Conservation (phyloP, 1,139 yeast genomes). For the Pichia cactophila region DNA sequence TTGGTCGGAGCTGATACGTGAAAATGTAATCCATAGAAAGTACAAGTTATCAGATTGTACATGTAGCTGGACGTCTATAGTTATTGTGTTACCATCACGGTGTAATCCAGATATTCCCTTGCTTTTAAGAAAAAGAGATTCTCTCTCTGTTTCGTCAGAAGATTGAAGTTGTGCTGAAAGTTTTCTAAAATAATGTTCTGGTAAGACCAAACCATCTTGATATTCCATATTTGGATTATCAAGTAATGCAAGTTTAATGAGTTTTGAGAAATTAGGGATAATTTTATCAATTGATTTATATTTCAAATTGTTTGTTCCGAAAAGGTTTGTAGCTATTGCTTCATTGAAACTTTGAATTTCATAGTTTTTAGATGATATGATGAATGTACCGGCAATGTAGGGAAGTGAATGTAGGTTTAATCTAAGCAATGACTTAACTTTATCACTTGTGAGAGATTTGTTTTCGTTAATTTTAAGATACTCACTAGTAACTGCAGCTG, state of each 20-base stretch:
- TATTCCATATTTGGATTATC: conserved; percentile 35
- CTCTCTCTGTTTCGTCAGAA: conserved; percentile 26
- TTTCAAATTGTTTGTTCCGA: conserved; percentile 56
- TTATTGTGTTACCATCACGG: conserved; percentile 56
- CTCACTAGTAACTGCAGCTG: conserved; percentile 65
- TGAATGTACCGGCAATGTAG: conserved; percentile 79
- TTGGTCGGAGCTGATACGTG: conserved; percentile 32
- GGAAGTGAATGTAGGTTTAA: conserved; percentile 70
- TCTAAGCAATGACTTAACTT: conserved; percentile 31
- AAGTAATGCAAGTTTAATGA: conserved; percentile 43
- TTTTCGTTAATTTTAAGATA: conserved; percentile 36
- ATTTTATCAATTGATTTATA: conserved; percentile 47
- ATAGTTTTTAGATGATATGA: conserved; percentile 45
- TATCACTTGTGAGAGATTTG: conserved; percentile 26
- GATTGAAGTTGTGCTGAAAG: conserved; percentile 29
- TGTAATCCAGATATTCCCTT: conserved; percentile 63
- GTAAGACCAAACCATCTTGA: conserved; percentile 56
- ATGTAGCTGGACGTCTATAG: conserved; percentile 74
- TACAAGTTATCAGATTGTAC: conserved; percentile 53
- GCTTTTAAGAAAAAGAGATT: conserved; percentile 48
- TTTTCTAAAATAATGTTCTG: conserved; percentile 83
- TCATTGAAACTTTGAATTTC: conserved; percentile 61
- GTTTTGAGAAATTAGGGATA: conserved; percentile 56
- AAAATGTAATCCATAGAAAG: conserved; percentile 84
- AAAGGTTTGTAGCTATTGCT: conserved; percentile 69